These are phyloP conservation scores for Exsudoporus frostii DNA, from an alignment of 768 basidiomycete genomes.

Conservation along the genomic window DNA sequence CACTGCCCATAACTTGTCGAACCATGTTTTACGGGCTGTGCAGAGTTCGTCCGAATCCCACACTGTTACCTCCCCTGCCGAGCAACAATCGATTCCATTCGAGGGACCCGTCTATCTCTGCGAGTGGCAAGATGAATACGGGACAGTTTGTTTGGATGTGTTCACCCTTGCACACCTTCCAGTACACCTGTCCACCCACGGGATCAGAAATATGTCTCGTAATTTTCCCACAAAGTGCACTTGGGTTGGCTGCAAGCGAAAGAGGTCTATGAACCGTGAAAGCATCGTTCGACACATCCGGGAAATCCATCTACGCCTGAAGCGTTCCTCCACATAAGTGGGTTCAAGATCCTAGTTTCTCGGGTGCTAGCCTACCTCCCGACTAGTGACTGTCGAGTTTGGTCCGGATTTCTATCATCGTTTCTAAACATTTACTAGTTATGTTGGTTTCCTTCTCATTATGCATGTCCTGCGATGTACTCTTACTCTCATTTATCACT, in stretches of 20 bases:
- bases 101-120: not conserved
- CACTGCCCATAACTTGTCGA: not conserved
- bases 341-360: not conserved
- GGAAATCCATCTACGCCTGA: conserved; percentile 12
- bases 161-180: conserved; percentile 2
- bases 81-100: not conserved
- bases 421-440: not conserved
- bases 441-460: not conserved
- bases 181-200: conserved; percentile 13
- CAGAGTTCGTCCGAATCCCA: not conserved
- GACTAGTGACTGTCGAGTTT: not conserved
- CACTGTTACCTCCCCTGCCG: not conserved
- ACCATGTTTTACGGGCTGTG: not conserved
- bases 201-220: conserved; percentile 9
- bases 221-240: not conserved
- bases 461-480: not conserved
- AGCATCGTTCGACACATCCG: conserved; percentile 18
- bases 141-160: not conserved
- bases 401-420: not conserved
- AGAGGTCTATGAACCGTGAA: conserved; percentile 17
- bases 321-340: conserved; percentile 3
- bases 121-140: conserved; percentile 4
- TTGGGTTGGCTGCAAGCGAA: conserved; percentile 10
- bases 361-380: not conserved
- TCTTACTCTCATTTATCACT: not conserved